Evolutionary conservation across 176 grass and related monocot genomes (phyloP), one percentile per base, ranked within the genome.

Genomic region (Zoysia pacifica): DNA sequence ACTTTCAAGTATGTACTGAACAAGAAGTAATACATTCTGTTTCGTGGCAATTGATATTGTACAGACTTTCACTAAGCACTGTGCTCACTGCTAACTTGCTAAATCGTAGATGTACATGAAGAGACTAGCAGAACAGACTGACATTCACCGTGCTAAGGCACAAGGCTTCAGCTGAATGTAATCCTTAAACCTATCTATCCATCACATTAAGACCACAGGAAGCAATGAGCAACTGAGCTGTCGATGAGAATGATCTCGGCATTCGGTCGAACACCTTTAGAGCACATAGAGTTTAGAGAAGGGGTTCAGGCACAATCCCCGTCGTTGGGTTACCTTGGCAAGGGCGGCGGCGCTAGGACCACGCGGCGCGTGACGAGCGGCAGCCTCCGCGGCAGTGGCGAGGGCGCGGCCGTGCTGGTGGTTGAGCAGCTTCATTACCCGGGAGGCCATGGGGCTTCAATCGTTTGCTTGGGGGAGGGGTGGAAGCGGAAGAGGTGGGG

Each of bases 181-280:
- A 11, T 65, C 48, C 50, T 48, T 53, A 53, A 48, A 48, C 69
- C 61, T 74, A 69, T 65, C 35, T 12, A 81, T 11, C 28, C 9
- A 58, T 2, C 6, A 10, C 12, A 48, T 0, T 46, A 50, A 20
- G 56, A 38, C 5, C 4, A 0, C 44, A 43, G 43, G n/a, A 43
- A 62, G 67, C 36, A 85, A 72, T 1, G 1, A 5, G 9, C 12
- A 65, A 36, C 7, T 7, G 36, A 42, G 6, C 16, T 41, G 37
- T 44, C 4, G 36, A 14, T 28, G 16, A 48, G 47, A 37, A 50
- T 6, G 7, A 9, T 0, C 6, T 59, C 6, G 51, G 69, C 75
- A 83, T 83, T 83, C 69, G 54, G 45, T 78, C 69, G 19, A 88
- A 88, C 80, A 83, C 62, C 61, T 79, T 38, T 2, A 55, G 8